Base-by-base conservation (phyloP, 2,329 filamentous ascomycete genomes). In the Fusarium multiceps region DNA sequence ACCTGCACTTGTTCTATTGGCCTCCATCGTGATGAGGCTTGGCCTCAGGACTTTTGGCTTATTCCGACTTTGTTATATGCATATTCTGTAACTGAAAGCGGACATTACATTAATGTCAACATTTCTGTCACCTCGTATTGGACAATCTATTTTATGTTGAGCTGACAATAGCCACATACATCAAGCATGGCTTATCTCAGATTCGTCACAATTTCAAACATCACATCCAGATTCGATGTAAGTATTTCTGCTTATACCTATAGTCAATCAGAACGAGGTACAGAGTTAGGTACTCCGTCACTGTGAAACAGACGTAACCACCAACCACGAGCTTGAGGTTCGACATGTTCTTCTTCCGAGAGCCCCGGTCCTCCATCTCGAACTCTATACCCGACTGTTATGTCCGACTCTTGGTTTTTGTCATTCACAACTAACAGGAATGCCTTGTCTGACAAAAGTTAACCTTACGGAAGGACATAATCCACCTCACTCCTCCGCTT, bases 1-100 rank as follows among this genome's bases (percentile, higher is more conserved):
- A 68, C 51, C 63, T 68, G 42, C 20, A 51, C 49, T 48, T 59
- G 37, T 51, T 48, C 21, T 59, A 71, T 68, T 60, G 55, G 59
- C 60, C 32, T 61, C 40, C 30, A 40, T 42, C 45, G 41, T 43
- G 56, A 54, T 43, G 47, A 66, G 55, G 51, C 43, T 69, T 60
- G 41, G 41, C 34, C 21, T 45, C 25, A 46, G 42, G 48, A 49
- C 21, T 34, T 23, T 25, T 40, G 34, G 18, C 25, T 53, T 34
- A 45, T 34, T 40, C 21, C 46, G 41, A 23, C n/a, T 37, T 46
- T 34, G 12, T 13, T 21, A 25, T 13, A 20, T 42, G 32, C 13
- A 53, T 42, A 27, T 28, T 21, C 10, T 41, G 23, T 14, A 16
- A 8, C 23, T 41, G 23, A 63, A 40, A 30, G 32, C 28, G 40